Conservation (phyloP, 768 basidiomycete species). For the Rhodotorula graminis region DNA sequence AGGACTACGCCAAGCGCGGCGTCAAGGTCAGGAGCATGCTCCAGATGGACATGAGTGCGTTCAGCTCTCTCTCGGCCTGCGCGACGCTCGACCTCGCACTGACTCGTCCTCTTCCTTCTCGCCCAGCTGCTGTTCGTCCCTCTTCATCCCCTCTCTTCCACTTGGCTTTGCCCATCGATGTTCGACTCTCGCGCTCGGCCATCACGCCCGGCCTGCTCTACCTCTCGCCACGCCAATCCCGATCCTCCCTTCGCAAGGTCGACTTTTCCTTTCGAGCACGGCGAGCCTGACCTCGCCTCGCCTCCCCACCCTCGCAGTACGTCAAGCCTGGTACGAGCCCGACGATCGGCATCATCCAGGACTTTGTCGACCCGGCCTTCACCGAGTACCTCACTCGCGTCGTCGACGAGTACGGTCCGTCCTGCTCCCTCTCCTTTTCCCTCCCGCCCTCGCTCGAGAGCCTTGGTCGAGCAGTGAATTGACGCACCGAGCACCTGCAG, state of each 20-base stretch:
- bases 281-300: no score
- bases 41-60: slow-evolving; percentile 48
- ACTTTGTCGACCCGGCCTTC: slow-evolving; percentile 41
- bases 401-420: slow-evolving; percentile 18
- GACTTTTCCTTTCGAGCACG: no score
- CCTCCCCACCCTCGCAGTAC: slow-evolving; percentile 1
- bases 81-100: background rate
- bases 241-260: no score
- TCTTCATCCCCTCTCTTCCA: no score
- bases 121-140: background rate
- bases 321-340: slow-evolving; percentile 44
- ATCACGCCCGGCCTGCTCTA: no score
- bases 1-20: slow-evolving; percentile 20
- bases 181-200: no score
- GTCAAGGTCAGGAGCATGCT: slow-evolving; percentile 11
- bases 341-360: slow-evolving; percentile 42
- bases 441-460: slow-evolving; percentile 13
- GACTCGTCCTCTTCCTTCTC: background rate
- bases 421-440: background rate
- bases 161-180: no score
- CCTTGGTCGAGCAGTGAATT: background rate
- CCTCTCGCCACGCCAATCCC: no score
- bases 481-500: background rate
- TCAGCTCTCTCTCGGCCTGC: background rate
- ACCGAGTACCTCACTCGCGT: slow-evolving; percentile 37